phyloP scores from a whole-genome alignment of 1,284 basidiomycete genomes.

The Blastosporella zonata region DNA sequence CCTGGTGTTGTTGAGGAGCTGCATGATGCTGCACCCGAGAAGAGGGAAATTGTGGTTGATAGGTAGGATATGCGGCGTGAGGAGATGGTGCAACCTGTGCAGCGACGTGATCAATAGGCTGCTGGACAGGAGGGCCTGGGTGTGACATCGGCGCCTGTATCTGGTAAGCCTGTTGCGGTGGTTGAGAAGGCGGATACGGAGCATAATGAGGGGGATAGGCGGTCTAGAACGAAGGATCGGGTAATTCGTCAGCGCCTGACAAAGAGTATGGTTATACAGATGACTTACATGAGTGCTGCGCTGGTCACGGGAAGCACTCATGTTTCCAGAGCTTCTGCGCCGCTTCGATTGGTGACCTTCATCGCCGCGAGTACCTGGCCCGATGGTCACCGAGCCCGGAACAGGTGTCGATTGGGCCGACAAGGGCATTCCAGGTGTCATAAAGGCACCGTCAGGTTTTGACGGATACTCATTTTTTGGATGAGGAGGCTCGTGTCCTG shows the following conservation, averaged over 20 bases:
- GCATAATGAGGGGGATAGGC: slow-evolving; percentile 34
- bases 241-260: slow-evolving; percentile 10
- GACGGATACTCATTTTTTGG: slow-evolving; percentile 35
- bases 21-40: slow-evolving; percentile 28
- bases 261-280: slow-evolving; percentile 14
- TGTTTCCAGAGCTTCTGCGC: slow-evolving; percentile 29
- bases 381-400: slow-evolving; percentile 32
- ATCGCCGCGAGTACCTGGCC: slow-evolving; percentile 32
- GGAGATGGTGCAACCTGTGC: slow-evolving; percentile 31
- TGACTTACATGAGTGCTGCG: slow-evolving; percentile 35
- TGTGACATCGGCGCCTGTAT: slow-evolving; percentile 29
- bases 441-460: slow-evolving; percentile 40
- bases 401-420: slow-evolving; percentile 39
- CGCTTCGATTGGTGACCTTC: slow-evolving; percentile 37
- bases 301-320: slow-evolving; percentile 33
- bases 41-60: slow-evolving; percentile 30
- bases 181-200: slow-evolving; percentile 33
- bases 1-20: slow-evolving; percentile 28
- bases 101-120: slow-evolving; percentile 35
- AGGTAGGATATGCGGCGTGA: slow-evolving; percentile 32
- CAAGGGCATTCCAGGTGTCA: slow-evolving; percentile 40
- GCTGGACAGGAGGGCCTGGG: slow-evolving; percentile 27
- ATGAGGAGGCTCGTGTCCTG: slow-evolving; percentile 33
- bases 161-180: slow-evolving; percentile 33
- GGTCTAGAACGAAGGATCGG: slow-evolving; percentile 20